Evolutionary conservation across 2,329 filamentous ascomycete genomes (phyloP).

Genomic region (Incumbomyces delicatus): DNA sequence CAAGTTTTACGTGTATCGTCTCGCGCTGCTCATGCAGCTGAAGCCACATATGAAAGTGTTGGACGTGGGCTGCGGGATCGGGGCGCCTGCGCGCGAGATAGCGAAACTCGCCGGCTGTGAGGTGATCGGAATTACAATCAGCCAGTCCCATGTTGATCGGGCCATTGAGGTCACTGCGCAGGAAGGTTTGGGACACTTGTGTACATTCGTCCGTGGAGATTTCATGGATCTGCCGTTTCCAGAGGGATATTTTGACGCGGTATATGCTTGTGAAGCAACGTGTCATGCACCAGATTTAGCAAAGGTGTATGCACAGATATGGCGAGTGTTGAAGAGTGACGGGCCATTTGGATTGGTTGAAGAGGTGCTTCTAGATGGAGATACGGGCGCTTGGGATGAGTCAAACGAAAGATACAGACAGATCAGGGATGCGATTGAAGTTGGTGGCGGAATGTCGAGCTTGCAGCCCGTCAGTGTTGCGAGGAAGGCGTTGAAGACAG

Average conservation of each 20-base stretch:
- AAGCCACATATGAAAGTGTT: conserved; percentile 22
- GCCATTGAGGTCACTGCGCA: conserved; percentile 13
- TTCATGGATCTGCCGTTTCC: conserved; percentile 23
- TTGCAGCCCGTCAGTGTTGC: conserved; percentile 19
- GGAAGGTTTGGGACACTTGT: conserved; percentile 12
- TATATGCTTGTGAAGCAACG: conserved; percentile 25
- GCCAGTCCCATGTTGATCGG: conserved; percentile 21
- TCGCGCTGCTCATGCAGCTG: conserved; percentile 21
- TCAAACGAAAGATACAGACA: conserved; percentile 17
- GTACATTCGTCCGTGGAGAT: conserved; percentile 20
- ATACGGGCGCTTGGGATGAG: conserved; percentile 17
- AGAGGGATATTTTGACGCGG: conserved; percentile 23
- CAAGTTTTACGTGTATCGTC: conserved; percentile 22
- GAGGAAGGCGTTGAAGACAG: conserved; percentile 16
- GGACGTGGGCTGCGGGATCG: conserved; percentile 26
- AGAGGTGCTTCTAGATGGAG: conserved; percentile 21
- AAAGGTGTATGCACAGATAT: conserved; percentile 22
- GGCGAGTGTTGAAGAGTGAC: conserved; percentile 24
- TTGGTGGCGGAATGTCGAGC: conserved; percentile 23
- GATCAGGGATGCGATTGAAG: conserved; percentile 23
- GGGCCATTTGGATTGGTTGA: conserved; percentile 23
- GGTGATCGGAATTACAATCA: conserved; percentile 24
- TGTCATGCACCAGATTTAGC: conserved; percentile 22
- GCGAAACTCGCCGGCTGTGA: conserved; percentile 22
- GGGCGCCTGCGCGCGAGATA: conserved; percentile 24